Evolutionary conservation across 2,329 filamentous ascomycete species (phyloP).

Genomic region (Colletotrichum aenigma): DNA sequence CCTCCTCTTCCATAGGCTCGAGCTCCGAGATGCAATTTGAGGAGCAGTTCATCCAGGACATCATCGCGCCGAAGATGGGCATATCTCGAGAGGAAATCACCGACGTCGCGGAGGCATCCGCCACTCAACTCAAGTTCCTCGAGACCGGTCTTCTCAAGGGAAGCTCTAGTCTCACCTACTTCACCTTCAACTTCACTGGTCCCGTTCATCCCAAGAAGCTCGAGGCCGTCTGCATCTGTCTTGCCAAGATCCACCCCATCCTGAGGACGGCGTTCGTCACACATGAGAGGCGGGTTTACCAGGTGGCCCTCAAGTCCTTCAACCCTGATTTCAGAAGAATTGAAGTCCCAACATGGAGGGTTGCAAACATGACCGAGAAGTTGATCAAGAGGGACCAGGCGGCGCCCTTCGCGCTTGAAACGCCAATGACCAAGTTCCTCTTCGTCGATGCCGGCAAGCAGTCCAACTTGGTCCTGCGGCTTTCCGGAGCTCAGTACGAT

Average conservation of each 20-base stretch:
- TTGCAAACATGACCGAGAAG: conserved; percentile 43
- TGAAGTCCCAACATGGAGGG: conserved; percentile 42
- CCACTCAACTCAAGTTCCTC: conserved; percentile 51
- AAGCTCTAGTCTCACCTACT: conserved; percentile 50
- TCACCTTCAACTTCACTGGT: conserved; percentile 53
- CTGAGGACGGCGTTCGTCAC: conserved; percentile 59
- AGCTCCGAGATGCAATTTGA: conserved; percentile 23
- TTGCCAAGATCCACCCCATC: conserved; percentile 51
- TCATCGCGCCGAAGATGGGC: conserved; percentile 46
- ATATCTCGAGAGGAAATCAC: conserved; percentile 46
- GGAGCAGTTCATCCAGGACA: conserved; percentile 41
- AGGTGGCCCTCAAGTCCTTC: conserved; percentile 49
- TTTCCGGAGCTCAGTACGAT: conserved; percentile 56
- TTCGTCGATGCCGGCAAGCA: conserved; percentile 53
- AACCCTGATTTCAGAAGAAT: conserved; percentile 47
- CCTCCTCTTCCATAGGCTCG: background rate
- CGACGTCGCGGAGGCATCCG: conserved; percentile 53
- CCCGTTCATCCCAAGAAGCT: conserved; percentile 45
- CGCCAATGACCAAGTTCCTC: conserved; percentile 53
- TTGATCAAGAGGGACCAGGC: conserved; percentile 47
- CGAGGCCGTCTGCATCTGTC: conserved; percentile 48
- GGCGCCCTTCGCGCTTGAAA: conserved; percentile 41
- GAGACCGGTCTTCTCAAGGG: conserved; percentile 50
- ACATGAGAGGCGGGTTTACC: conserved; percentile 50
- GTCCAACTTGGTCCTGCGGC: conserved; percentile 50